phyloP scores from a whole-genome alignment of 345 rosid species.

The sweet orange (Citrus sinensis) region DNA sequence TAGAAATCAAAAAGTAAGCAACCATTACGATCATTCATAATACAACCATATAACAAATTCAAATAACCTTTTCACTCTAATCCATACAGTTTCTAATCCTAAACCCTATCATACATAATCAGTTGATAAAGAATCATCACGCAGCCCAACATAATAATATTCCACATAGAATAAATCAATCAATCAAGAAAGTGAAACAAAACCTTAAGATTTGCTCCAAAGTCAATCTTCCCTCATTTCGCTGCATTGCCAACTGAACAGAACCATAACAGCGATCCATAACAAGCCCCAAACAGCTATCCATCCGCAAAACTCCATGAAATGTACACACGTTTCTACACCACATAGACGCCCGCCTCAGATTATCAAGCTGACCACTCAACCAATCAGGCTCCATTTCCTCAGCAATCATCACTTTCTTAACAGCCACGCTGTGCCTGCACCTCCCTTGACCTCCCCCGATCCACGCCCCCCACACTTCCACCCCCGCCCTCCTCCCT shows the following conservation, averaged over 20 bases:
- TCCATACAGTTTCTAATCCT: neutral
- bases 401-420: constrained; percentile 62
- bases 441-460: constrained; percentile 49
- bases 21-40: neutral
- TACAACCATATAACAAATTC: neutral
- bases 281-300: constrained; percentile 59
- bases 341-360: constrained; percentile 83
- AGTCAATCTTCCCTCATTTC: constrained; percentile 90
- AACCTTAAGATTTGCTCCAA: constrained; percentile 96
- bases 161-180: neutral
- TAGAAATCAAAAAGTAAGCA: neutral
- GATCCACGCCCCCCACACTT: constrained; percentile 71
- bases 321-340: constrained; percentile 90
- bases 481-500: constrained; percentile 61
- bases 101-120: neutral
- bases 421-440: constrained; percentile 66
- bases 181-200: neutral
- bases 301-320: constrained; percentile 78
- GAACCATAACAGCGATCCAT: constrained; percentile 87
- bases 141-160: neutral
- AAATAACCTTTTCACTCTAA: neutral
- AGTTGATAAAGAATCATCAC: neutral
- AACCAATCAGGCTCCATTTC: constrained; percentile 82
- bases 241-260: constrained; percentile 83
- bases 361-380: constrained; percentile 68